Conservation (phyloP, 2,329 filamentous ascomycete species). For the Botryosphaeria dothidea region DNA sequence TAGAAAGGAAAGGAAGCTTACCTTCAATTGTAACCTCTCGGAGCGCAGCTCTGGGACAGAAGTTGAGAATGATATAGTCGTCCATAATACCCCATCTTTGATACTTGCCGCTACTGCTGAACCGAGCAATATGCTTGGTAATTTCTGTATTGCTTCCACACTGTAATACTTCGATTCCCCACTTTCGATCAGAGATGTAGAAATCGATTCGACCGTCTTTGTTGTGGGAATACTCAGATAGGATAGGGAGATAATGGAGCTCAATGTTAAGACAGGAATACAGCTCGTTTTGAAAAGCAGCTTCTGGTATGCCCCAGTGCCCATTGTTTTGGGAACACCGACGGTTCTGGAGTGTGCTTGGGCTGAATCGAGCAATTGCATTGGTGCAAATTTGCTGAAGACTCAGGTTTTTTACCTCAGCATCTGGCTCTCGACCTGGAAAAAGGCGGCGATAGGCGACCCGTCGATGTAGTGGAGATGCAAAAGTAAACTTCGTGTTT, state of each 20-base stretch:
- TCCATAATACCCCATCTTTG: slow-evolving; percentile 4
- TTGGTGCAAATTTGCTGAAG: slow-evolving; percentile 22
- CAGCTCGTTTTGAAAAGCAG: slow-evolving; percentile 4
- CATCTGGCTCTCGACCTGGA: slow-evolving; percentile 19
- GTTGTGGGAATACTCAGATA: neutral
- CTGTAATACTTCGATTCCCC: neutral
- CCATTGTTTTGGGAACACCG: slow-evolving; percentile 2
- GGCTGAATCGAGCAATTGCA: slow-evolving; percentile 23
- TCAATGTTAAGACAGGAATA: neutral
- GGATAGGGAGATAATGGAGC: neutral
- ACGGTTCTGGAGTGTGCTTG: slow-evolving; percentile 13
- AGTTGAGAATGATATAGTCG: slow-evolving; percentile 24
- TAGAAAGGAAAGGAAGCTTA: neutral
- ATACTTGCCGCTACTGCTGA: neutral
- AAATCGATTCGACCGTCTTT: neutral
- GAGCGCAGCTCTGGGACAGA: slow-evolving; percentile 22
- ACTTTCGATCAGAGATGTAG: slow-evolving; percentile 19
- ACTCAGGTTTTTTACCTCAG: slow-evolving; percentile 16
- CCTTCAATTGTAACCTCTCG: neutral
- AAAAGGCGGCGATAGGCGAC: slow-evolving; percentile 22
- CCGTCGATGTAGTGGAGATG: slow-evolving; percentile 22
- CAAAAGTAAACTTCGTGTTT: slow-evolving; percentile 20
- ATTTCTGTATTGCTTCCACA: neutral
- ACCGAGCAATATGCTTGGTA: neutral
- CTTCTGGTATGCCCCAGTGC: slow-evolving; percentile 21